Evolutionary conservation across 1,284 basidiomycete genomes (phyloP), one percentile per base, ranked within the genome.

Genomic region (Tilletia walkeri): DNA sequence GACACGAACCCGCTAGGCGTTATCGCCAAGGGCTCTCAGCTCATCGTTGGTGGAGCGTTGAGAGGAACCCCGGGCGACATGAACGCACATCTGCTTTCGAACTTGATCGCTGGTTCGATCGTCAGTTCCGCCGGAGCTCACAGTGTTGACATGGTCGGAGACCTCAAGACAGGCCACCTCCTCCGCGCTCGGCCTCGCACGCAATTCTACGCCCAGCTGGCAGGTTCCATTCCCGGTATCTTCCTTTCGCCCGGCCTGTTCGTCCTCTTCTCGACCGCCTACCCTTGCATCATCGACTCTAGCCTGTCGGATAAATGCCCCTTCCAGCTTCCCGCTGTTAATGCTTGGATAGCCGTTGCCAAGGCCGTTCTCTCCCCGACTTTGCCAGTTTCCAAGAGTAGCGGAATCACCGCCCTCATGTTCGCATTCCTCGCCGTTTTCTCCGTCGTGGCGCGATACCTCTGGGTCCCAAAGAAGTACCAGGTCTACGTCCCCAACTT

Each of bases 101-200:
- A 90, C 82, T 82, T 89, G 76, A 84, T 87, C 24, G 88, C 88
- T 65, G 89, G 89, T 41, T 80, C 79, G 82, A 86, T 90, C 75
- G 86, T 89, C 30, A 88, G 86, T 59, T 88, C 88, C 49, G 86
- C 88, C 65, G 88, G 89, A 30, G 87, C 86, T 34, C 88, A 90
- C 80, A 86, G 88, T 30, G 84, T 87, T 66, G 90, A 91, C 81
- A 90, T 91, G 90, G 88, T 89, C 72, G 88, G 89, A 71, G 90
- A 91, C 77, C 84, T 91, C 76, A 90, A 90, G 85, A 90, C 90
- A 7, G 89, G 89, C 70, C 90, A 90, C 82, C 86, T 91, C 69
- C 86, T 90, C 14, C 86, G 89, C 61, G 88, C 89, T 38, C 89
- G 88, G 76, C 90, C 90, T 24, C 86, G 85, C 72, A 88, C 88